Percentiles rank a stretch among this genome's conserved stretches.
These are phyloP conservation scores for Arachnomyces sp. DNA, from an alignment of 2,329 filamentous ascomycete species.

Conservation along the genomic window DNA sequence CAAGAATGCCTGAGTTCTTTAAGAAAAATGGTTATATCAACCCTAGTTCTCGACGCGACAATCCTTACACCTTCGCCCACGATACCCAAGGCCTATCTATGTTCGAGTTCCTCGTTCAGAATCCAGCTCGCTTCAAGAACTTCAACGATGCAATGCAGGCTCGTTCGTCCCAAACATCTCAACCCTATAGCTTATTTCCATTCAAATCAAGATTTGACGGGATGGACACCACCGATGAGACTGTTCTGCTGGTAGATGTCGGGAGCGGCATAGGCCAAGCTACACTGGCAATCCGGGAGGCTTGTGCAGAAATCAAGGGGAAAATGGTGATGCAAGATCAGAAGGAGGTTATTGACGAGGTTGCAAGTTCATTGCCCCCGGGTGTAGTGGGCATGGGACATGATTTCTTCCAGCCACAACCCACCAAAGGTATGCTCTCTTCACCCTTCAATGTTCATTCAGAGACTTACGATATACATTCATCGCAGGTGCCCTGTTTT, in stretches of 20 bases:
- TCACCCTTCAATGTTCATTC: neutral
- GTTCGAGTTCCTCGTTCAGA: constrained; percentile 19
- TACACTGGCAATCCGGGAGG: constrained; percentile 15
- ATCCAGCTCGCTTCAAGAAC: constrained; percentile 17
- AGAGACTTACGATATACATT: neutral
- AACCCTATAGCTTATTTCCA: constrained; percentile 14
- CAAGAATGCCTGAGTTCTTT: constrained; percentile 17
- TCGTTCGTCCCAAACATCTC: constrained; percentile 3
- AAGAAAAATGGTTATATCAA: constrained; percentile 14
- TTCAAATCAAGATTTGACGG: constrained; percentile 15
- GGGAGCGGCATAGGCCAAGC: constrained; percentile 14
- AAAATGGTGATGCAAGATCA: constrained; percentile 29
- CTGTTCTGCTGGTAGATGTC: constrained; percentile 13
- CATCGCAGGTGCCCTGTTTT: constrained; percentile 17
- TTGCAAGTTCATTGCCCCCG: constrained; percentile 6
- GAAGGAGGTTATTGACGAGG: constrained; percentile 25
- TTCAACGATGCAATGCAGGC: constrained; percentile 22
- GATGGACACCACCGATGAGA: constrained; percentile 14
- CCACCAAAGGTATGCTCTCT: constrained; percentile 13
- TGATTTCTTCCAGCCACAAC: constrained; percentile 18
- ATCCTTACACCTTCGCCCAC: constrained; percentile 22
- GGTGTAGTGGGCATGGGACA: constrained; percentile 14
- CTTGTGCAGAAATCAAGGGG: constrained; percentile 21
- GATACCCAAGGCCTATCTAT: constrained; percentile 15
- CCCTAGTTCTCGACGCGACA: constrained; percentile 13